Conservation (phyloP, 2,329 filamentous ascomycete genomes). For the Exophiala lecanii-corni region DNA sequence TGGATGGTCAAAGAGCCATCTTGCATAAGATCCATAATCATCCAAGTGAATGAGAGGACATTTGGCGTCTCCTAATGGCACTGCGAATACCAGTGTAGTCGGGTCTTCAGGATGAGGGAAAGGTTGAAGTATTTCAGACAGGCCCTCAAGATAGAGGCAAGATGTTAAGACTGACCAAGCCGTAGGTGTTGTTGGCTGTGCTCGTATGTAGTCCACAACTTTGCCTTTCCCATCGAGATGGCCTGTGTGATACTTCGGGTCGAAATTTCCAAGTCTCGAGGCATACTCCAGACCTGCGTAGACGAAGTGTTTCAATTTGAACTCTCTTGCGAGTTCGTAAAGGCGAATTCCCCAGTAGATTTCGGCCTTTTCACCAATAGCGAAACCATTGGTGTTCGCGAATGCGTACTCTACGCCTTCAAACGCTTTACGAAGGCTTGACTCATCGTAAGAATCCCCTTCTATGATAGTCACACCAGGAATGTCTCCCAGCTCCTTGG, state of each 20-base stretch:
- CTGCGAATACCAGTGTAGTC: neutral
- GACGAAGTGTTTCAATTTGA: constrained; percentile 40
- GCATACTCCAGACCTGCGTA: constrained; percentile 42
- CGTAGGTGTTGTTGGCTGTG: constrained; percentile 19
- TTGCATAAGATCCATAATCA: constrained; percentile 21
- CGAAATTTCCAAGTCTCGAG: constrained; percentile 45
- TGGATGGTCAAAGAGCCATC: constrained; percentile 24
- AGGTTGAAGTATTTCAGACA: constrained; percentile 1
- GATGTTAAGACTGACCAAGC: constrained; percentile 15
- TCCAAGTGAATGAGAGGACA: constrained; percentile 22
- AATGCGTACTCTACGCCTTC: constrained; percentile 44
- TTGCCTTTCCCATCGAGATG: constrained; percentile 47
- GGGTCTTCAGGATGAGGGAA: constrained; percentile 5
- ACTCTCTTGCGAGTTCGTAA: constrained; percentile 41
- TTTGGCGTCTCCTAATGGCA: constrained; percentile 6
- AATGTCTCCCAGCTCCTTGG: constrained; percentile 38
- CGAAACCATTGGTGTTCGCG: constrained; percentile 52
- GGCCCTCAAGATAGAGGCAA: neutral
- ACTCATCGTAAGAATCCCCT: constrained; percentile 45
- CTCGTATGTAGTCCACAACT: constrained; percentile 23
- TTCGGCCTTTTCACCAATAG: constrained; percentile 33
- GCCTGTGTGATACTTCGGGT: constrained; percentile 40
- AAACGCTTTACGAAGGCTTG: constrained; percentile 42
- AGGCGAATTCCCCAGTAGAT: constrained; percentile 37
- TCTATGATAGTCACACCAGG: constrained; percentile 43